Base-by-base conservation (phyloP, 164 flowering plant species). In the Vitis labrusca region DNA sequence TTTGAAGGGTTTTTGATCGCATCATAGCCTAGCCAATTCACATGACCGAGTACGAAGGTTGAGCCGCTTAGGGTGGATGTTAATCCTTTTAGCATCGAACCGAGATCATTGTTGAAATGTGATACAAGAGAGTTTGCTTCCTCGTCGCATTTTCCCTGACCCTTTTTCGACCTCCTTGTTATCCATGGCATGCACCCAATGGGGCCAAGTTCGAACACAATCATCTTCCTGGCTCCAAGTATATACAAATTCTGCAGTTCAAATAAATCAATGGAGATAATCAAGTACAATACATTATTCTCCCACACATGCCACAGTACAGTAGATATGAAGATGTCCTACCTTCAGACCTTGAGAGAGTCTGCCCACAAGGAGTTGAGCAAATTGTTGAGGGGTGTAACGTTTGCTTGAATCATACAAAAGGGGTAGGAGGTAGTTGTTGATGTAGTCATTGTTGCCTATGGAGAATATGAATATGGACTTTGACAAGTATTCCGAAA, bases 391-490 rank as follows among this genome's bases (percentile, higher is more conserved):
- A 10, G 83, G 80, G 59, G 52, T 3, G 66, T 76, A 69, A 5
- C 62, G 74, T 10, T 51, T 62, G 67, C 80, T 72, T 6, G 80
- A 59, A 29, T 12, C n/a, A 27, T 61, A 71, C 0, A 29, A 9
- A 1, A 14, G 6, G 9, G 74, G 59, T 5, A 64, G 27, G 10
- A 78, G 71, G 64, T 84, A 86, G 62, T 81, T 79, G 64, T 60
- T 64, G 64, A 84, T 47, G 74, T 77, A 84, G 71, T 86, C 89
- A 62, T 86, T 86, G 77, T 73, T 84, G 44, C 89, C 89, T 0
- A 68, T 52, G 0, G 77, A 68, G 61, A 84, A 17, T 14, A 79
- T 9, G 47, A 79, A 84, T n/a, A 82, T 54, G 3, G 88, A 84
- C 27, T 76, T 74, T 10, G 85, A 71, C 66, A 86, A 65, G 57